Evolutionary conservation across 768 basidiomycete genomes (phyloP).

Genomic region (Rhodotorula paludigena): DNA sequence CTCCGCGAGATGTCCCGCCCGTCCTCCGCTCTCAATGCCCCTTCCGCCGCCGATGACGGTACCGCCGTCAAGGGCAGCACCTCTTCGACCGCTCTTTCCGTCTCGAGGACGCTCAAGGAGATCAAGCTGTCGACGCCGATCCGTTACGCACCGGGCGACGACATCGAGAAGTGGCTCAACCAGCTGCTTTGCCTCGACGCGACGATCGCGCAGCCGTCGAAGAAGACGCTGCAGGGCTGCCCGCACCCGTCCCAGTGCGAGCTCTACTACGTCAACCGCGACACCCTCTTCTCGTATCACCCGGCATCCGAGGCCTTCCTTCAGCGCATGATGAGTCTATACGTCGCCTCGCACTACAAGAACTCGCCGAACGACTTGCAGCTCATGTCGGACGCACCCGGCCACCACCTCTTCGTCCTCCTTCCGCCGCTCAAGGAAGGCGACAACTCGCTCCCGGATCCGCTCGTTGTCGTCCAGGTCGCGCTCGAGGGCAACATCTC

Average conservation of each 20-base stretch:
- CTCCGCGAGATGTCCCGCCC: slow-evolving; percentile 84
- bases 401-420: slow-evolving; percentile 92
- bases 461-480: slow-evolving; percentile 90
- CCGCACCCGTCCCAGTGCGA: slow-evolving; percentile 93
- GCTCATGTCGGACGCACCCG: slow-evolving; percentile 91
- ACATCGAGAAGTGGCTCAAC: slow-evolving; percentile 93
- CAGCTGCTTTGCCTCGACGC: slow-evolving; percentile 84
- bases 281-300: slow-evolving; percentile 94
- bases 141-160: slow-evolving; percentile 78
- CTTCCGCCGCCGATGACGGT: neutral
- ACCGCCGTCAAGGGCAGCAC: slow-evolving; percentile 24
- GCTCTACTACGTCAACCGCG: slow-evolving; percentile 88
- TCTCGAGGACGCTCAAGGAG: slow-evolving; percentile 76
- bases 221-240: slow-evolving; percentile 62
- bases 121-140: slow-evolving; percentile 94
- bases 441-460: slow-evolving; percentile 73
- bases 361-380: slow-evolving; percentile 99
- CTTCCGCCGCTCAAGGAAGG: slow-evolving; percentile 87
- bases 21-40: slow-evolving; percentile 52
- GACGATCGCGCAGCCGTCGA: slow-evolving; percentile 54
- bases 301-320: slow-evolving; percentile 96
- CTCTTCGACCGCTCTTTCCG: slow-evolving; percentile 56
- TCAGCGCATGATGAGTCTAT: slow-evolving; percentile 96
- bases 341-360: slow-evolving; percentile 97
- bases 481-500: slow-evolving; percentile 91